phyloP scores from a whole-genome alignment of 345 rosid species.

The Crucihimalaya himalaica region DNA sequence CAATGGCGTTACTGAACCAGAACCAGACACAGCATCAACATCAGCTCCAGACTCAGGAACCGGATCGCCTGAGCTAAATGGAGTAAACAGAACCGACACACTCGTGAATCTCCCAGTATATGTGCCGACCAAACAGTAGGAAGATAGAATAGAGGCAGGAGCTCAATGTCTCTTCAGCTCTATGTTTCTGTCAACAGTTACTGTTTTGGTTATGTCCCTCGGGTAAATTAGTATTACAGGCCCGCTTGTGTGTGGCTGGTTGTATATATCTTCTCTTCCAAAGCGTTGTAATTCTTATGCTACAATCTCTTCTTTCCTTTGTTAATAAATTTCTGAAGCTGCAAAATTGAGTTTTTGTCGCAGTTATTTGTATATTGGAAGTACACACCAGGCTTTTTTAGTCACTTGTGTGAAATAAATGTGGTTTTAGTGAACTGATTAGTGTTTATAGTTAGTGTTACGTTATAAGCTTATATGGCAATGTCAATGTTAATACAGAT shows the following conservation, averaged over 20 bases:
- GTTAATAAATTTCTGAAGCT: slow-evolving; percentile 3
- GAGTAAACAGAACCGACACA: slow-evolving; percentile 74
- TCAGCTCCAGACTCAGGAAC: slow-evolving; percentile 40
- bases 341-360: not conserved
- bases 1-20: not conserved
- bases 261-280: slow-evolving; percentile 12
- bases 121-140: slow-evolving; percentile 51
- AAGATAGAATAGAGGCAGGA: slow-evolving; percentile 26
- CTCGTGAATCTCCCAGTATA: slow-evolving; percentile 65
- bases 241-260: not conserved
- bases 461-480: not conserved
- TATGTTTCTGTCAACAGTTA: not conserved
- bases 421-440: not conserved
- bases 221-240: slow-evolving; percentile 10
- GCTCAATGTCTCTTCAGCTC: slow-evolving; percentile 22
- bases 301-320: not conserved
- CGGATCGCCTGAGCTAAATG: slow-evolving; percentile 80
- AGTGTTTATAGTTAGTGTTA: not conserved
- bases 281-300: not conserved
- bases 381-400: not conserved
- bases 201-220: not conserved
- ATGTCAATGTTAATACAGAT: too few species aligned
- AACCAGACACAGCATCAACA: slow-evolving; percentile 33
- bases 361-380: not conserved
- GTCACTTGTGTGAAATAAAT: not conserved